phyloP scores from a whole-genome alignment of 2,329 filamentous ascomycete genomes.

The Ophiostoma populinum region DNA sequence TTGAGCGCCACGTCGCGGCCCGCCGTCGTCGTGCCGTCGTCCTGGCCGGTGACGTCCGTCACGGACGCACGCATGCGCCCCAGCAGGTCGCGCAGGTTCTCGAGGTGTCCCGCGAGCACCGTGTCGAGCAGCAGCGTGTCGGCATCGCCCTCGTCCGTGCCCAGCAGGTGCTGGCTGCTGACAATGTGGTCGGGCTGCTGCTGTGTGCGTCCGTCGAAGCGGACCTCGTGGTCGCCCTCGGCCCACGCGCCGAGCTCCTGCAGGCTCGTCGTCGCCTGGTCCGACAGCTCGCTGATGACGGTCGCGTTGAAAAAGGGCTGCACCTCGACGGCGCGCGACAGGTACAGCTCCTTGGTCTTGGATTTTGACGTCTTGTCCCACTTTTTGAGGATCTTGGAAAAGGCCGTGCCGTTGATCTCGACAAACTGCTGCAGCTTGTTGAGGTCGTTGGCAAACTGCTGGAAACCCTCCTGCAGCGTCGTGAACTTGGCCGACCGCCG shows the following conservation, averaged over 20 bases:
- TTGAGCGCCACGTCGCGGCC: slow-evolving; percentile 35
- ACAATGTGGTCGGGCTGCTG: slow-evolving; percentile 40
- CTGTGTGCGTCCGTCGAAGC: slow-evolving; percentile 40
- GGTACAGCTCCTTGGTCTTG: slow-evolving; percentile 91
- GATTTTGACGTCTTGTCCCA: slow-evolving; percentile 99
- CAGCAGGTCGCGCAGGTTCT: slow-evolving; percentile 67
- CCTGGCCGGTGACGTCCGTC: slow-evolving; percentile 31
- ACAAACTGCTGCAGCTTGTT: slow-evolving; percentile 98
- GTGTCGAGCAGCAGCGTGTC: slow-evolving; percentile 80
- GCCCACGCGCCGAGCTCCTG: slow-evolving; percentile 94
- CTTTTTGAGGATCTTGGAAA: slow-evolving; percentile 98
- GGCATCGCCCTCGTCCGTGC: slow-evolving; percentile 74
- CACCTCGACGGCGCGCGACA: slow-evolving; percentile 89
- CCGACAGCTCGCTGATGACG: slow-evolving; percentile 89
- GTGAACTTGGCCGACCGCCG: slow-evolving; percentile 87
- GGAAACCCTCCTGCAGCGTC: slow-evolving; percentile 87
- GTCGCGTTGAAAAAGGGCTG: slow-evolving; percentile 97
- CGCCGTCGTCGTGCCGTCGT: slow-evolving; percentile 13
- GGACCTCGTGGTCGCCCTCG: slow-evolving; percentile 74
- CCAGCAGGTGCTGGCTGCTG: slow-evolving; percentile 46
- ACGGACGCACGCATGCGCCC: slow-evolving; percentile 43
- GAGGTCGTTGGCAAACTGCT: slow-evolving; percentile 89
- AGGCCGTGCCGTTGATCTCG: slow-evolving; percentile 92
- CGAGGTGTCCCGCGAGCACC: slow-evolving; percentile 64
- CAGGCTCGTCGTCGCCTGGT: slow-evolving; percentile 89